Percentiles rank a stretch among this genome's conserved stretches.
Conservation (phyloP, 2,329 filamentous ascomycete genomes). For the Chalaropsis ovoidea region DNA sequence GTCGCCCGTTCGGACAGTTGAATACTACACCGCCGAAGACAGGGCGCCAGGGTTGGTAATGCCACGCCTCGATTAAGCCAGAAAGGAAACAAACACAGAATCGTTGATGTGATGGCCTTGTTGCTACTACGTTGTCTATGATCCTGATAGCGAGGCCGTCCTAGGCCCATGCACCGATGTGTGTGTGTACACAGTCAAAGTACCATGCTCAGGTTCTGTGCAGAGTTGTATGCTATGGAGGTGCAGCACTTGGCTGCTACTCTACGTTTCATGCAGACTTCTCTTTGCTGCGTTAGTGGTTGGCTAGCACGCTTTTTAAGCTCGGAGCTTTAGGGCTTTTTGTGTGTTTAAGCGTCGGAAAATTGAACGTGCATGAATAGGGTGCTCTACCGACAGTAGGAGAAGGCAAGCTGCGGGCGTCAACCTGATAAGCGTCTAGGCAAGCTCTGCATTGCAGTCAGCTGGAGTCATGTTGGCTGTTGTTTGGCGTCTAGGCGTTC, state of each 20-base stretch:
- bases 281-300: neutral
- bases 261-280: slow-evolving; percentile 4
- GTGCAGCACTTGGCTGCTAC: slow-evolving; percentile 3
- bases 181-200: slow-evolving; percentile 7
- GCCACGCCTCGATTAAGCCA: slow-evolving; percentile 5
- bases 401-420: slow-evolving; percentile 1
- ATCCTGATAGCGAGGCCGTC: neutral
- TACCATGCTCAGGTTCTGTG: slow-evolving; percentile 11
- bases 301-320: slow-evolving; percentile 6
- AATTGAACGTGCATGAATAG: slow-evolving; percentile 15
- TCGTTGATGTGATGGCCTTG: neutral
- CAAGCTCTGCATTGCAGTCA: neutral
- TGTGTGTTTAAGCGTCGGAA: slow-evolving; percentile 13
- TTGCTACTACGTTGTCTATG: slow-evolving; percentile 1
- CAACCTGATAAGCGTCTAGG: neutral
- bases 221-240: slow-evolving; percentile 2
- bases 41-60: slow-evolving; percentile 4
- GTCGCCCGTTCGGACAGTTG: slow-evolving; percentile 3
- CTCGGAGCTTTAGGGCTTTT: slow-evolving; percentile 2
- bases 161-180: neutral
- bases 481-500: neutral
- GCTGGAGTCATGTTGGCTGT: slow-evolving; percentile 1
- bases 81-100: neutral
- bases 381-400: neutral
- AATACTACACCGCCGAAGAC: slow-evolving; percentile 5